A percentile compares a stretch with the other conserved stretches of the same genome.
These are phyloP conservation scores for Pythium phragmiticola DNA, from an alignment of 352 stramenopile species.

Conservation along the genomic window DNA sequence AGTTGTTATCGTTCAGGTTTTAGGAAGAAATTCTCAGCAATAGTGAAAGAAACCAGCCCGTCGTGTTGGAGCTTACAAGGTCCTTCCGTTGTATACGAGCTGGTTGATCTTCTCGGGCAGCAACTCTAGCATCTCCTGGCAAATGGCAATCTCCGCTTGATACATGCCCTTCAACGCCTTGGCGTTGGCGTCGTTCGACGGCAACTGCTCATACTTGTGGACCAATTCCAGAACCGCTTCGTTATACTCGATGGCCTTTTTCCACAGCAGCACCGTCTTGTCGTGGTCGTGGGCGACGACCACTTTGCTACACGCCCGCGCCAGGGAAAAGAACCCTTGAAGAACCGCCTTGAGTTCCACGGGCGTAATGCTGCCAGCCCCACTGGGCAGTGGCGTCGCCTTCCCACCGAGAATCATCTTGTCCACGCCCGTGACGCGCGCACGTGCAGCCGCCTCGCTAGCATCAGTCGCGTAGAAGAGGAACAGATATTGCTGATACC, in stretches of 20 bases:
- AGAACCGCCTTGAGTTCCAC: slow-evolving; percentile 46
- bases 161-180: slow-evolving; percentile 37
- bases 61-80: slow-evolving; percentile 26
- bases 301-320: slow-evolving; percentile 61
- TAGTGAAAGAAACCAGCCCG: too few species aligned
- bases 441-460: slow-evolving; percentile 1
- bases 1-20: background rate
- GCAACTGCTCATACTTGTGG: slow-evolving; percentile 35
- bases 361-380: slow-evolving; percentile 25
- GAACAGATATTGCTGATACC: slow-evolving; percentile 68
- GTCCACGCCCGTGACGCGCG: slow-evolving; percentile 25
- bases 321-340: slow-evolving; percentile 60
- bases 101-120: slow-evolving; percentile 82
- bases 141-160: slow-evolving; percentile 55
- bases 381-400: slow-evolving; percentile 28
- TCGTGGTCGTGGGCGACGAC: slow-evolving; percentile 35
- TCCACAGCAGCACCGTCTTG: slow-evolving; percentile 63
- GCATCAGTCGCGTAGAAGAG: slow-evolving; percentile 48
- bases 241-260: slow-evolving; percentile 54
- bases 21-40: too few species aligned
- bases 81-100: slow-evolving; percentile 63
- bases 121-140: slow-evolving; percentile 57
- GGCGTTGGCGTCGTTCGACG: slow-evolving; percentile 20
- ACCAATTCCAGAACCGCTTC: slow-evolving; percentile 43
- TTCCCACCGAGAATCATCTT: slow-evolving; percentile 37